phyloP scores from a whole-genome alignment of 2,329 filamentous ascomycete species.

The Talaromyces sp. region DNA sequence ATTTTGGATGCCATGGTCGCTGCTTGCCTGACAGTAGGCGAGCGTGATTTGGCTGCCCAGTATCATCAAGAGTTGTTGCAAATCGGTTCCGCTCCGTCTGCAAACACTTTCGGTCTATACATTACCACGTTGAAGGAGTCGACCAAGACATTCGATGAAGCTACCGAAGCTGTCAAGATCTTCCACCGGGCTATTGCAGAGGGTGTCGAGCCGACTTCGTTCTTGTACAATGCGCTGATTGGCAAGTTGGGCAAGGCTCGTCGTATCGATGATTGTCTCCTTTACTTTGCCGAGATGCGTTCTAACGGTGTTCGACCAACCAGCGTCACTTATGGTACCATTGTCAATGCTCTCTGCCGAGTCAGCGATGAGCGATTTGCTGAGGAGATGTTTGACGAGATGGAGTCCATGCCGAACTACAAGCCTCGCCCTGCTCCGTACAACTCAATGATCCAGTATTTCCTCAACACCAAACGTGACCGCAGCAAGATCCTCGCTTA shows the following conservation, averaged over 20 bases:
- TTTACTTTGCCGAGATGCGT: conserved; percentile 98
- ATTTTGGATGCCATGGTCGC: conserved; percentile 97
- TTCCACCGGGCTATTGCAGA: conserved; percentile 91
- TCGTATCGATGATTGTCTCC: conserved; percentile 95
- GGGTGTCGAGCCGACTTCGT: conserved; percentile 92
- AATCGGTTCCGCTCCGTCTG: conserved; percentile 86
- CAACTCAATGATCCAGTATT: conserved; percentile 99
- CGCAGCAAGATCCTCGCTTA: conserved; percentile 90
- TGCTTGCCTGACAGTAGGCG: conserved; percentile 78
- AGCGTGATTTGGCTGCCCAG: conserved; percentile 74
- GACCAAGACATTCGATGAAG: conserved; percentile 95
- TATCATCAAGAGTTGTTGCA: conserved; percentile 89
- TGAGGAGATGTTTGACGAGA: conserved; percentile 96
- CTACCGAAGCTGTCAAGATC: conserved; percentile 93
- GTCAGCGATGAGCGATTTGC: conserved; percentile 97
- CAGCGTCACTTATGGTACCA: conserved; percentile 95
- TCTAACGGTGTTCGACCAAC: conserved; percentile 88
- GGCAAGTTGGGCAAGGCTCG: conserved; percentile 97
- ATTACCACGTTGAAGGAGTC: conserved; percentile 99
- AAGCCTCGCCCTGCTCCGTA: conserved; percentile 95
- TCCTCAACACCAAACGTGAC: conserved; percentile 94
- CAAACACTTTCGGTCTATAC: conserved; percentile 97
- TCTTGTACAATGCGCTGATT: conserved; percentile 96
- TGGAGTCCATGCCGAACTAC: conserved; percentile 99
- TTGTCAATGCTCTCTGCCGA: conserved; percentile 95